Base-by-base conservation (phyloP, 2,329 filamentous ascomycete species). In the Aspergillus fischeri region DNA sequence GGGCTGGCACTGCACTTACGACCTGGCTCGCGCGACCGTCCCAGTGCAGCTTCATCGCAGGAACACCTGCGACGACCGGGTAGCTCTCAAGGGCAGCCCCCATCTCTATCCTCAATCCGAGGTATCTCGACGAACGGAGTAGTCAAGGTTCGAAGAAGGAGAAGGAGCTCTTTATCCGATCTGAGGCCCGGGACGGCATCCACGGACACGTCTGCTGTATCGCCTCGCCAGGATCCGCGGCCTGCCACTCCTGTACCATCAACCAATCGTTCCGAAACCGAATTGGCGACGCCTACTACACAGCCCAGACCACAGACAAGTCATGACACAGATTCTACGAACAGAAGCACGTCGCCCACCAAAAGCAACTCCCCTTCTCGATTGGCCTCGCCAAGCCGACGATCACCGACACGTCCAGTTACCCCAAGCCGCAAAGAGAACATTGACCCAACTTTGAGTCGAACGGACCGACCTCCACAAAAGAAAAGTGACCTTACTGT, bases 111-210 rank as follows among this genome's bases (percentile, higher is more conserved):
- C 21, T 82, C 81, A 5, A 63, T 86, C 80, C 67, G 80, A 76
- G 64, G 79, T 77, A 78, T 78, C 72, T 76, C 78, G 69, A 61
- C 66, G 62, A 67, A 74, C 77, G 63, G 71, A 71, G 27, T 64
- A 48, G 56, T 78, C 71, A 61, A 73, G 73, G n/a, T 75, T 79
- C 48, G 83, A 70, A 92, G 87, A 77, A 97, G 96, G 78, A 84
- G 93, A 55, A 87, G 93, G 70, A 97, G 92, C 75, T 97, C 92
- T 27, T 77, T 97, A 45, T 96, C 92, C 4, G 93, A 97, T 72
- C 80, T 97, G 50, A 89, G 86, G 64, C 82, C 79, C 55, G 78
- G 90, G 20, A 86, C 93, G 75, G 82, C 73, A 29, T 71, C 81
- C 44, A 81, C 84, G 55, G 80, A 86, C 8, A 82, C 78, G 75